These are phyloP conservation scores for Penicillium subrubescens DNA, from an alignment of 495 filamentous ascomycete genomes.

Conservation along the genomic window DNA sequence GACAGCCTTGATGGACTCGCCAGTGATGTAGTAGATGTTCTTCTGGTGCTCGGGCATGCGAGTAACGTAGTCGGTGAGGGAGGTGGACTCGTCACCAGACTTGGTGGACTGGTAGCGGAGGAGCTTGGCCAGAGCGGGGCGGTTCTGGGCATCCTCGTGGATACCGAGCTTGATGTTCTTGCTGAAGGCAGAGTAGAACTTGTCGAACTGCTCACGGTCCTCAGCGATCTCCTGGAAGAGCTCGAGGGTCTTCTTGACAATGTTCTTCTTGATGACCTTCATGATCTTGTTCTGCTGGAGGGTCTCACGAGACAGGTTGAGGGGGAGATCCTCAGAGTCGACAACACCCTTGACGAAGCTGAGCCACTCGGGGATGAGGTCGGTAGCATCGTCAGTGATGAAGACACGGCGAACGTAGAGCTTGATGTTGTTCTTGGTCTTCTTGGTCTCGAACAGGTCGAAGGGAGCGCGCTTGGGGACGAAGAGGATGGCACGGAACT, in stretches of 20 bases:
- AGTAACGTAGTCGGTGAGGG: slow-evolving; percentile 93
- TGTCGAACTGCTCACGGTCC: slow-evolving; percentile 99
- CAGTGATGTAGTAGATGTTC: slow-evolving; percentile 99
- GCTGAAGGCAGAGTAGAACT: slow-evolving; percentile 99
- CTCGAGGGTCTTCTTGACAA: slow-evolving; percentile 99
- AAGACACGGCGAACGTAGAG: slow-evolving; percentile 99
- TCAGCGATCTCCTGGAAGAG: slow-evolving; percentile 98
- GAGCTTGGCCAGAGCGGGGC: slow-evolving; percentile 89
- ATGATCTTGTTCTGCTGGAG: slow-evolving; percentile 99
- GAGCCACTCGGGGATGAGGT: slow-evolving; percentile 99
- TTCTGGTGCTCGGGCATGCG: slow-evolving; percentile 99
- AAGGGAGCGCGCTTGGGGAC: slow-evolving; percentile 99
- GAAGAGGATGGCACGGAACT: slow-evolving; percentile 99
- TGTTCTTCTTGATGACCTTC: slow-evolving; percentile 99
- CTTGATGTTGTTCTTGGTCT: slow-evolving; percentile 99
- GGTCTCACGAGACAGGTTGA: slow-evolving; percentile 99
- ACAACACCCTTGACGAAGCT: slow-evolving; percentile 99
- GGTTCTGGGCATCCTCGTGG: slow-evolving; percentile 99
- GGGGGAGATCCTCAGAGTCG: slow-evolving; percentile 97
- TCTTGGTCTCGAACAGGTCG: slow-evolving; percentile 99
- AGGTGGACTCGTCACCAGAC: slow-evolving; percentile 94
- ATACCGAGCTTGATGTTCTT: slow-evolving; percentile 99
- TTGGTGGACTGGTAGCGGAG: slow-evolving; percentile 99
- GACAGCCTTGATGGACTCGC: slow-evolving; percentile 98
- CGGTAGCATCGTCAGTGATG: slow-evolving; percentile 99